phyloP scores from a whole-genome alignment of 768 basidiomycete species.

The Clitopilus passeckerianus region DNA sequence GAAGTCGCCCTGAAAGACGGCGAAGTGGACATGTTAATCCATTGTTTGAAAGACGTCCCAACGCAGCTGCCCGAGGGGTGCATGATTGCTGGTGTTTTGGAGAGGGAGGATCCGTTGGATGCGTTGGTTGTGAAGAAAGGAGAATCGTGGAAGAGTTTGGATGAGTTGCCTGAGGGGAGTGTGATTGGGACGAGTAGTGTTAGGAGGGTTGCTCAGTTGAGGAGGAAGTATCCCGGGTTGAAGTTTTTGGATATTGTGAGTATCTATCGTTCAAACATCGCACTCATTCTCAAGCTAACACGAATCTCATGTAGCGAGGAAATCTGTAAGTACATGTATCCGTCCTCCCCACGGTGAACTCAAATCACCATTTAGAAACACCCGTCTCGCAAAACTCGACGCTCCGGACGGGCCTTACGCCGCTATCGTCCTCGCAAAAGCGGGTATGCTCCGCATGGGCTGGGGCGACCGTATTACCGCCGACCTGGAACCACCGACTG shows the following conservation, averaged over 20 bases:
- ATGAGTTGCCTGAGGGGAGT: constrained; percentile 81
- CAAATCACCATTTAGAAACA: constrained; percentile 49
- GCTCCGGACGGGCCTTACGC: constrained; percentile 73
- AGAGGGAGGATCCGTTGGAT: constrained; percentile 87
- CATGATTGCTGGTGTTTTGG: constrained; percentile 76
- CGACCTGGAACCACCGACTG: constrained; percentile 66
- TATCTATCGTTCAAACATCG: constrained; percentile 11
- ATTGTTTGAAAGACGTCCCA: constrained; percentile 91
- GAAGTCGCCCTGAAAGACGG: constrained; percentile 75
- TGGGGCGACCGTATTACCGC: constrained; percentile 70
- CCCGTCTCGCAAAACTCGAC: constrained; percentile 89
- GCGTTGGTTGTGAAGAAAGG: constrained; percentile 83
- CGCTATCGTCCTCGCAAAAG: constrained; percentile 89
- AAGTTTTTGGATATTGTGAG: constrained; percentile 87
- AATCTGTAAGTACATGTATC: constrained; percentile 61
- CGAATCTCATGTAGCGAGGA: constrained; percentile 52
- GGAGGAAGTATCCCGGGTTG: constrained; percentile 69
- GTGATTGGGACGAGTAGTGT: constrained; percentile 97
- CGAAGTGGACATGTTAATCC: constrained; percentile 87
- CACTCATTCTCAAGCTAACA: neutral
- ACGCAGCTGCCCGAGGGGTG: constrained; percentile 83
- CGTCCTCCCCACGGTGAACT: neutral
- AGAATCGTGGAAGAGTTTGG: constrained; percentile 58
- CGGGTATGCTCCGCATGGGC: constrained; percentile 82
- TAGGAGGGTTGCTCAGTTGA: constrained; percentile 85